Evolutionary conservation across 306 rosid species (phyloP).

Genomic region (Lathyrus aphaca): DNA sequence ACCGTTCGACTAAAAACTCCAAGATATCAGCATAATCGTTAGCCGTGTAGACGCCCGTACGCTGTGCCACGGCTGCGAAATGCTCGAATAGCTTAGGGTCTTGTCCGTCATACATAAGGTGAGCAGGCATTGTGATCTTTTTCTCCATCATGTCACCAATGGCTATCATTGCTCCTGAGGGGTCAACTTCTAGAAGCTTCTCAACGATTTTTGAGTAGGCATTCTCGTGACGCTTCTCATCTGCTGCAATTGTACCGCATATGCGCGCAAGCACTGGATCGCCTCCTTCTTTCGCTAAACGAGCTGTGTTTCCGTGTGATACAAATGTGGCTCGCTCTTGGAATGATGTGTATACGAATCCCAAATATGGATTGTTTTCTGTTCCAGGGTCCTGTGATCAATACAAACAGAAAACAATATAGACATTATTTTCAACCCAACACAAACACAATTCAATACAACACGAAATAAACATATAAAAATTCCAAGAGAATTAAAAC

Average conservation of each 20-base stretch:
- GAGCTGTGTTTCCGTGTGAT: slow-evolving; percentile 77
- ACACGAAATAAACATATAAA: not conserved
- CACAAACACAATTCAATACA: no score
- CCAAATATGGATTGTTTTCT: slow-evolving; percentile 75
- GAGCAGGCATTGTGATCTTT: slow-evolving; percentile 73
- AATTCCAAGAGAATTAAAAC: not conserved
- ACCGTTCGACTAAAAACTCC: slow-evolving; percentile 56
- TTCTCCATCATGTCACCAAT: slow-evolving; percentile 69
- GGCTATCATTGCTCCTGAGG: slow-evolving; percentile 52
- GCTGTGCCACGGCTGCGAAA: slow-evolving; percentile 59
- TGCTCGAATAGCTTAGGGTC: slow-evolving; percentile 63
- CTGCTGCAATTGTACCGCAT: slow-evolving; percentile 70
- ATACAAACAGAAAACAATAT: not conserved
- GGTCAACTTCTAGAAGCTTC: slow-evolving; percentile 79
- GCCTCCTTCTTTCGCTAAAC: slow-evolving; percentile 58
- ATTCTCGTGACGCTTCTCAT: slow-evolving; percentile 67
- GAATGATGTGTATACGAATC: slow-evolving; percentile 72
- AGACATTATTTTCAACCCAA: not conserved
- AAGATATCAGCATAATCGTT: slow-evolving; percentile 61
- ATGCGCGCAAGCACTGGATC: slow-evolving; percentile 62
- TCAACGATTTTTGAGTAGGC: slow-evolving; percentile 59
- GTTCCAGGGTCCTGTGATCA: slow-evolving; percentile 65
- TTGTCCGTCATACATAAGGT: slow-evolving; percentile 64
- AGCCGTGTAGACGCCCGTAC: slow-evolving; percentile 62
- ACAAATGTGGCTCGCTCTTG: slow-evolving; percentile 77